Evolutionary conservation across 768 basidiomycete species (phyloP).

Genomic region (Tulasnella calospora): DNA sequence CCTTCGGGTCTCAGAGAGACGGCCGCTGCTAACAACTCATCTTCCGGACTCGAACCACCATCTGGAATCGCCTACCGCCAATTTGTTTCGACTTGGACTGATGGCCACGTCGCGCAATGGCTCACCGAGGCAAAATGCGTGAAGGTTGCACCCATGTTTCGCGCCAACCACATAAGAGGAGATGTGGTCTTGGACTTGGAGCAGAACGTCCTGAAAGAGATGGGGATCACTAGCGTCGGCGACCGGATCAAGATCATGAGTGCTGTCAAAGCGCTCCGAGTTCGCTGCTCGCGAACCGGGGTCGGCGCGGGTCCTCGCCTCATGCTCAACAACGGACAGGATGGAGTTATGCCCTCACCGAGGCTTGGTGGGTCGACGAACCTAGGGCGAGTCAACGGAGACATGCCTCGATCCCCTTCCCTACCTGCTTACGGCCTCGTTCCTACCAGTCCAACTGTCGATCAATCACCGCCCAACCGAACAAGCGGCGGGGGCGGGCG

Average conservation of each 20-base stretch:
- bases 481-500: constrained; percentile 38
- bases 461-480: constrained; percentile 12
- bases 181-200: constrained; percentile 90
- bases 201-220: constrained; percentile 79
- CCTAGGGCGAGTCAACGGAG: constrained; percentile 29
- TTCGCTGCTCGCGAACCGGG: constrained; percentile 42
- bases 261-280: constrained; percentile 74
- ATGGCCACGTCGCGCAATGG: constrained; percentile 55
- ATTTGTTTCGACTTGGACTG: constrained; percentile 33
- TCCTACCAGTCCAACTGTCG: constrained; percentile 26
- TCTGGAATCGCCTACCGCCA: constrained; percentile 19
- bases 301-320: neutral
- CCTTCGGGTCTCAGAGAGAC: constrained; percentile 14
- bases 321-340: constrained; percentile 27
- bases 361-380: neutral
- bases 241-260: constrained; percentile 83
- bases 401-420: constrained; percentile 28
- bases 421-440: constrained; percentile 30
- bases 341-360: constrained; percentile 7
- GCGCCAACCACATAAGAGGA: constrained; percentile 83
- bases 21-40: neutral
- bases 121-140: constrained; percentile 70
- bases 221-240: constrained; percentile 84
- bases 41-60: constrained; percentile 10
- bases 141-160: constrained; percentile 63